Evolutionary conservation across 768 basidiomycete genomes (phyloP).

Genomic region (Trametes meyenii): DNA sequence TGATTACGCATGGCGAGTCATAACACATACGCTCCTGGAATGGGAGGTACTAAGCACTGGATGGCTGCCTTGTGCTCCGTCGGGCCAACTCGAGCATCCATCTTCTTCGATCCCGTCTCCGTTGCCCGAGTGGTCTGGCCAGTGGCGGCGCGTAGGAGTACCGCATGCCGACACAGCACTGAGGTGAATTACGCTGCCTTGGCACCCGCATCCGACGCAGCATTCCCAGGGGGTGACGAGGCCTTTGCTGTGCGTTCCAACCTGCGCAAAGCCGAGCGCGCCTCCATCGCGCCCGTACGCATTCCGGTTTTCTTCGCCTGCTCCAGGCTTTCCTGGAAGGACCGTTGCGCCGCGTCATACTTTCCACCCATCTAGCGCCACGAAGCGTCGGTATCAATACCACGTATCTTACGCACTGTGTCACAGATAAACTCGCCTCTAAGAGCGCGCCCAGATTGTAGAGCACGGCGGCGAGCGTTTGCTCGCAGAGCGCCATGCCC

Average conservation of each 20-base stretch:
- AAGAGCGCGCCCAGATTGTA: constrained; percentile 63
- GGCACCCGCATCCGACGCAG: too few relatives aligned
- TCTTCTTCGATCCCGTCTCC: too few relatives aligned
- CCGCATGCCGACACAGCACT: too few relatives aligned
- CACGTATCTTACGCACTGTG: background rate
- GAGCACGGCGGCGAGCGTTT: constrained; percentile 57
- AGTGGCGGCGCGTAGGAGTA: too few relatives aligned
- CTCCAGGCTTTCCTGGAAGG: constrained; percentile 37
- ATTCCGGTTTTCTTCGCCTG: constrained; percentile 37
- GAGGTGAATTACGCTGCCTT: too few relatives aligned
- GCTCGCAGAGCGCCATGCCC: constrained; percentile 45
- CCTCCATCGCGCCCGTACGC: constrained; percentile 40
- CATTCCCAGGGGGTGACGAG: background rate
- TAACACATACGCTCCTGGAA: too few relatives aligned
- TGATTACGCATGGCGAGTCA: too few relatives aligned
- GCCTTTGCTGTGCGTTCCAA: constrained; percentile 24
- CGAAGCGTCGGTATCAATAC: background rate
- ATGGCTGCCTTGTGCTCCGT: too few relatives aligned
- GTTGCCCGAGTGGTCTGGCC: too few relatives aligned
- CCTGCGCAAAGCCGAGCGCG: constrained; percentile 38
- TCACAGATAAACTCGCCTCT: constrained; percentile 35
- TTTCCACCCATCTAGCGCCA: constrained; percentile 39
- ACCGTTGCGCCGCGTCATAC: constrained; percentile 29
- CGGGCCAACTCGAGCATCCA: too few relatives aligned
- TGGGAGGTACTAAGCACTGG: too few relatives aligned